Evolutionary conservation across 768 basidiomycete species (phyloP).

Genomic region (Tephrocybe rancida): DNA sequence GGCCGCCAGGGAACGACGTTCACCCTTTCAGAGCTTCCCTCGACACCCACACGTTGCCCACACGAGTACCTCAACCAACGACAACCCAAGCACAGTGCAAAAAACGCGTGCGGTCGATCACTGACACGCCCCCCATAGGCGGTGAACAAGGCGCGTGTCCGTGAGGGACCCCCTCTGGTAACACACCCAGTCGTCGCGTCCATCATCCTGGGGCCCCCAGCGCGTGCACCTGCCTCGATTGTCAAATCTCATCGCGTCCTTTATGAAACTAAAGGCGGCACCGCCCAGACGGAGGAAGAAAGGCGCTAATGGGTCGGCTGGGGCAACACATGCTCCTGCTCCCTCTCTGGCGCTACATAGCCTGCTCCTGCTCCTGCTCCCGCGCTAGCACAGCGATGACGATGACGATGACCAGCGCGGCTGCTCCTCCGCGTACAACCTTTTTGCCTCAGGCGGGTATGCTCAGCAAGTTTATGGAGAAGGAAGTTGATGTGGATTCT

Average conservation of each 20-base stretch:
- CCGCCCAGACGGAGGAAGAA: slow-evolving; percentile 22
- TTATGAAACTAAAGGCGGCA: slow-evolving; percentile 32
- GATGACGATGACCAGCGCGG: slow-evolving; percentile 2
- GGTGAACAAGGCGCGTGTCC: slow-evolving; percentile 17
- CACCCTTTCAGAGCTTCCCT: not conserved
- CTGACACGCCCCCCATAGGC: slow-evolving; percentile 18
- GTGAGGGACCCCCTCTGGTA: slow-evolving; percentile 13
- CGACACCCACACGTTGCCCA: too few relatives aligned
- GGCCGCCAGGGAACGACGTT: slow-evolving; percentile 9
- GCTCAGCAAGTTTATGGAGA: slow-evolving; percentile 56
- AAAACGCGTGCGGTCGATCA: slow-evolving; percentile 17
- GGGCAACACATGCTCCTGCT: not conserved
- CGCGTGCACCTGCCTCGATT: slow-evolving; percentile 35
- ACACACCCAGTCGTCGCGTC: slow-evolving; percentile 20
- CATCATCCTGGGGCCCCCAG: slow-evolving; percentile 24
- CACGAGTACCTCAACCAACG: not conserved
- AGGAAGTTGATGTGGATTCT: slow-evolving; percentile 63
- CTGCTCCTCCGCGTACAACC: slow-evolving; percentile 13
- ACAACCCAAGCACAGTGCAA: not conserved
- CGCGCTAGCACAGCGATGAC: slow-evolving; percentile 7
- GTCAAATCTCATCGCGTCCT: slow-evolving; percentile 46
- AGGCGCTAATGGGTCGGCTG: not conserved
- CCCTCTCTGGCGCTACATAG: too few relatives aligned
- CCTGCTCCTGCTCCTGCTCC: too few relatives aligned
- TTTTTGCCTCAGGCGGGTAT: slow-evolving; percentile 36